Conservation (phyloP, 1,139 yeast genomes). For the Waltiozyma sp. region DNA sequence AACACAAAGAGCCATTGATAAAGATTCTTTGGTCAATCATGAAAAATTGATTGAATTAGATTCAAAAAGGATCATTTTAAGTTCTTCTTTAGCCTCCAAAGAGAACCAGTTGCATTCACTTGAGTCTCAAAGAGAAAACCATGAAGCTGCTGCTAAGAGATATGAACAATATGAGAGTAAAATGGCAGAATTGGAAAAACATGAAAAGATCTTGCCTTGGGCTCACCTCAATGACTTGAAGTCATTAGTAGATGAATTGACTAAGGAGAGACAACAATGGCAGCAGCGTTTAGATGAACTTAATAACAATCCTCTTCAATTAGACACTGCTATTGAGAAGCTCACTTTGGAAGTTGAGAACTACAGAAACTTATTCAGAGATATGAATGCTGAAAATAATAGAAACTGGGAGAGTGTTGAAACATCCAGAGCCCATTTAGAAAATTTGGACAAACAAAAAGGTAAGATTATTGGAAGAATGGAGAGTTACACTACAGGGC, state of each 20-base stretch:
- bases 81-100: slow-evolving; percentile 21
- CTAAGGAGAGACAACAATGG: slow-evolving; percentile 32
- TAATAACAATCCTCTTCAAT: slow-evolving; percentile 19
- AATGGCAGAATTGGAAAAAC: slow-evolving; percentile 34
- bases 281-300: slow-evolving; percentile 26
- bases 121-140: slow-evolving; percentile 23
- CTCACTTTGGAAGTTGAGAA: slow-evolving; percentile 9
- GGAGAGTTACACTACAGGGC: slow-evolving; percentile 7
- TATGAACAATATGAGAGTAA: slow-evolving; percentile 23
- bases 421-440: slow-evolving; percentile 1
- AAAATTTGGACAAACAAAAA: slow-evolving; percentile 24
- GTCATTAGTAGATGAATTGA: slow-evolving; percentile 29
- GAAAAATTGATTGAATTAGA: slow-evolving; percentile 46
- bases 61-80: slow-evolving; percentile 19
- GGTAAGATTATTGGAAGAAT: slow-evolving; percentile 10
- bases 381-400: neutral
- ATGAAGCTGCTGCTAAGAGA: slow-evolving; percentile 29
- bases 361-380: slow-evolving; percentile 1
- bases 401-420: neutral
- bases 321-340: slow-evolving; percentile 13
- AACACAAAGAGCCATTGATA: slow-evolving; percentile 74
- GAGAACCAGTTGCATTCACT: slow-evolving; percentile 19
- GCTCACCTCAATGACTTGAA: slow-evolving; percentile 48
- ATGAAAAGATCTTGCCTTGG: slow-evolving; percentile 47
- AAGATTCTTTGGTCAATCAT: slow-evolving; percentile 46